Percentiles rank a stretch among this genome's conserved stretches.
Evolutionary conservation across 73 alveolate species (phyloP).

Genomic region (Durusdinium trenchii): DNA sequence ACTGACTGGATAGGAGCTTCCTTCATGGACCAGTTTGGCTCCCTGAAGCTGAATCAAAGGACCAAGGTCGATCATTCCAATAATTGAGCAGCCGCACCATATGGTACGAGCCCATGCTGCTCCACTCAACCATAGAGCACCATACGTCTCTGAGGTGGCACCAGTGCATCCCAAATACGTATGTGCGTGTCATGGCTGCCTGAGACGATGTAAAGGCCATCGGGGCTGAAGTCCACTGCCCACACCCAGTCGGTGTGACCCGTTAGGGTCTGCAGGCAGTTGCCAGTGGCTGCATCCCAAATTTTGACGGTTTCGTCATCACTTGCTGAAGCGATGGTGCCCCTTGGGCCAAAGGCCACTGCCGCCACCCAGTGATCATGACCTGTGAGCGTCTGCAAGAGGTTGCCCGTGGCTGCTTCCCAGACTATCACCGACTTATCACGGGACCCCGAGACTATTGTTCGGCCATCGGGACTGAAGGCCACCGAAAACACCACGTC

Average conservation of each 20-base stretch:
- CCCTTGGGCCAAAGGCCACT: slow-evolving; percentile 64
- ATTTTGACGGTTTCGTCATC: slow-evolving; percentile 17
- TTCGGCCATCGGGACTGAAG: slow-evolving; percentile 44
- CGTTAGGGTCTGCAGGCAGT: slow-evolving; percentile 39
- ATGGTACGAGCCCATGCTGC: too few relatives aligned
- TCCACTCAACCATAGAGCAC: too few relatives aligned
- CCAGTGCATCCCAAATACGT: too few relatives aligned
- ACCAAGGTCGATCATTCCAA: too few relatives aligned
- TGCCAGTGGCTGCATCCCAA: slow-evolving; percentile 67
- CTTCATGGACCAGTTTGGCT: too few relatives aligned
- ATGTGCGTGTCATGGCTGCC: slow-evolving; percentile 58
- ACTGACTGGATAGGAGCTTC: too few relatives aligned
- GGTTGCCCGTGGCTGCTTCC: slow-evolving; percentile 17
- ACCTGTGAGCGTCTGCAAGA: slow-evolving; percentile 37
- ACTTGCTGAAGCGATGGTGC: slow-evolving; percentile 64
- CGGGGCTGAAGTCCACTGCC: slow-evolving; percentile 57
- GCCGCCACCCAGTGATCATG: slow-evolving; percentile 30
- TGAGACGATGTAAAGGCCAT: slow-evolving; percentile 25
- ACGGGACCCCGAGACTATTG: slow-evolving; percentile 24
- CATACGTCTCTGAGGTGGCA: too few relatives aligned
- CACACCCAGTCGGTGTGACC: slow-evolving; percentile 53
- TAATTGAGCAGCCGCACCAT: too few relatives aligned
- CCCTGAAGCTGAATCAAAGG: too few relatives aligned
- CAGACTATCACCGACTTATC: slow-evolving; percentile 56
- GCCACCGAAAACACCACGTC: slow-evolving; percentile 51